A percentile compares a stretch with the other conserved stretches of the same genome.
phyloP scores from a whole-genome alignment of 2,329 filamentous ascomycete species.

The Huntiella bhutanensis region DNA sequence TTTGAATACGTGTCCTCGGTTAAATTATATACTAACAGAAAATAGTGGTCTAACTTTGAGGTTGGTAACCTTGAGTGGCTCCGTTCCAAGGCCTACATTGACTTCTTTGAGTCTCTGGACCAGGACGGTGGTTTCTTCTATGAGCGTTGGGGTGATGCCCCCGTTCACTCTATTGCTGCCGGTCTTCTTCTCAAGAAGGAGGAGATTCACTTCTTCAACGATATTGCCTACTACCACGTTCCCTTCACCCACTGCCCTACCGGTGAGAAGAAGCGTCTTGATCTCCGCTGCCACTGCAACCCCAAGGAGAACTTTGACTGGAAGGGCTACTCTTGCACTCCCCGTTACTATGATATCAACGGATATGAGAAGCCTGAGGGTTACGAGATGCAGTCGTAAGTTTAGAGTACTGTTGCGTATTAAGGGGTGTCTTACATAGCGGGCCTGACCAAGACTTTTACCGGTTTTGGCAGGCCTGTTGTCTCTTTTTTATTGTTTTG shows the following conservation, averaged over 20 bases:
- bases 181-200: slow-evolving; percentile 74
- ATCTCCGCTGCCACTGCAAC: slow-evolving; percentile 86
- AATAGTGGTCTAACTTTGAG: slow-evolving; percentile 98
- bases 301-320: slow-evolving; percentile 97
- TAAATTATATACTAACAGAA: slow-evolving; percentile 3
- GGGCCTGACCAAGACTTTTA: too few species aligned
- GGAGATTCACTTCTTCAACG: slow-evolving; percentile 95
- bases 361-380: slow-evolving; percentile 66
- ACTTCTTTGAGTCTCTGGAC: slow-evolving; percentile 81
- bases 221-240: slow-evolving; percentile 95
- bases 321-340: slow-evolving; percentile 92
- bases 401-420: not conserved
- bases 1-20: not conserved
- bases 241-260: slow-evolving; percentile 97
- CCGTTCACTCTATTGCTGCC: slow-evolving; percentile 94
- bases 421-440: not conserved
- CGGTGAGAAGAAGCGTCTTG: slow-evolving; percentile 61
- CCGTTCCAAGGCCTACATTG: slow-evolving; percentile 68
- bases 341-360: slow-evolving; percentile 70
- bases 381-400: slow-evolving; percentile 50
- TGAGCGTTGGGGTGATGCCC: slow-evolving; percentile 94
- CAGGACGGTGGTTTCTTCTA: slow-evolving; percentile 95
- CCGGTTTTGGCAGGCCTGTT: too few species aligned
- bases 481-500: slow-evolving; percentile 5
- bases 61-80: slow-evolving; percentile 90